Base-by-base conservation (phyloP, 768 basidiomycete genomes). In the Termitomyces titanicus region DNA sequence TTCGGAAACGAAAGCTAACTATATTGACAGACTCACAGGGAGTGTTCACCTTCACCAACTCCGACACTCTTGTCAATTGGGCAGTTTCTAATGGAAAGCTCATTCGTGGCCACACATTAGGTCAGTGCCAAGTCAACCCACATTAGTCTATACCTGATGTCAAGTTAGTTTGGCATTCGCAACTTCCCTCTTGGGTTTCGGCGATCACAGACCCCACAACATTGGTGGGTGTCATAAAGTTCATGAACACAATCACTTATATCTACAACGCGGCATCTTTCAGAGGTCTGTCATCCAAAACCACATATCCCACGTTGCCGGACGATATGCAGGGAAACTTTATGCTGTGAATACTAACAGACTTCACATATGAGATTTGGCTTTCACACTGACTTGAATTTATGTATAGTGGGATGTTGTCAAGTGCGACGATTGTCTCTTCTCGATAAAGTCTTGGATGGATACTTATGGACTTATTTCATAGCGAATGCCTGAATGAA, bases 291-390 rank as follows among this genome's bases (percentile, higher is more conserved):
- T 77, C 56, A 72, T 79, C 56, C 67, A 79, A 62, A 77, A 74
- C 55, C 79, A 80, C 61, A 78, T 79, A 47, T 64, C 70, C 13
- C 73, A 68, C 48, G 66, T 79, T 43, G 75, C 76, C 46, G 77
- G 74, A 8, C 72, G 72, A n/a, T 80, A 76, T 63, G 73, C 69
- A 52, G 79, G 79, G 11, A 74, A 79, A 51, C 62, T 79, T n/a
- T 79, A 76, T 50, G 70, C 72, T 69, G 51, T 48, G 66, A 59
- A 22, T n/a, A n/a, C n/a, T n/a, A 45, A 44, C 2, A 5, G 2
- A 24, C 33, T 15, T 17, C 34, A 6, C 20, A 20, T 17, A 4
- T 34, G 3, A n/a, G 6, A 18, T 37, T 2, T 11, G 17, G 10
- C 8, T 13, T 11, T 47, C 20, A 35, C 24, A n/a, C 31, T 24